A percentile compares a stretch with the other conserved stretches of the same genome.
Conservation (phyloP, 176 grass and related monocot genomes). For the Metroxylon sagu region DNA sequence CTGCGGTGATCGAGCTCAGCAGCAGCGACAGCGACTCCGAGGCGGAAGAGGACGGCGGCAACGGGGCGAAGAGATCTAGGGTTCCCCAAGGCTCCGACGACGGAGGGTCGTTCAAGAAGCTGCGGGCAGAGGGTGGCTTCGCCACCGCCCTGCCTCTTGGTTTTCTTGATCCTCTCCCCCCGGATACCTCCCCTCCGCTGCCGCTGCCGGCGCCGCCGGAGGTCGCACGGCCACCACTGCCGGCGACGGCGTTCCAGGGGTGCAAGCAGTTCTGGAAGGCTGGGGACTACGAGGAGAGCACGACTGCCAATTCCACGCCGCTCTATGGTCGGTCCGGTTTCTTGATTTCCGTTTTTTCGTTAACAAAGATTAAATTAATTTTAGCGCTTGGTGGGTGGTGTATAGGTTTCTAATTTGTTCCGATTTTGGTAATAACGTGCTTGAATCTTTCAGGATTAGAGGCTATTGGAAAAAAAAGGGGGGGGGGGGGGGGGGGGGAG, state of each 20-base stretch:
- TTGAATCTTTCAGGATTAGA: no score
- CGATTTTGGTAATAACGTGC: no score
- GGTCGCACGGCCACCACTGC: neutral
- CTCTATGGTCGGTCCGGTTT: conserved; percentile 27
- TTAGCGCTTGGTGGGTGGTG: no score
- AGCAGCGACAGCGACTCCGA: conserved; percentile 58
- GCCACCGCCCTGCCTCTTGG: conserved; percentile 28
- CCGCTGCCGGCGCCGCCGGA: conserved; percentile 1
- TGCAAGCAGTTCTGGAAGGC: conserved; percentile 99
- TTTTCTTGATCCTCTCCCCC: conserved; percentile 65
- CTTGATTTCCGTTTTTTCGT: neutral
- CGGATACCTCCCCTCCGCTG: neutral
- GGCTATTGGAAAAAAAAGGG: no score
- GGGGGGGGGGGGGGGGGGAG: no score
- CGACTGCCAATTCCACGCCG: conserved; percentile 9
- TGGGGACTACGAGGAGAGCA: conserved; percentile 61
- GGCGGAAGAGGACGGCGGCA: conserved; percentile 25
- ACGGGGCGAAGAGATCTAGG: conserved; percentile 17
- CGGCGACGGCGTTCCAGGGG: neutral
- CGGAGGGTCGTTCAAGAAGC: conserved; percentile 18
- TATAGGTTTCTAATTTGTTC: no score
- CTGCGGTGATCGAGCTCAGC: conserved; percentile 54
- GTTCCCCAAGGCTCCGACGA: neutral
- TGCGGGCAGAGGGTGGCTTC: neutral
- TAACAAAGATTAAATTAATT: no score